phyloP scores from a whole-genome alignment of 805 yeast species.

The Monosporozyma servazzii region DNA sequence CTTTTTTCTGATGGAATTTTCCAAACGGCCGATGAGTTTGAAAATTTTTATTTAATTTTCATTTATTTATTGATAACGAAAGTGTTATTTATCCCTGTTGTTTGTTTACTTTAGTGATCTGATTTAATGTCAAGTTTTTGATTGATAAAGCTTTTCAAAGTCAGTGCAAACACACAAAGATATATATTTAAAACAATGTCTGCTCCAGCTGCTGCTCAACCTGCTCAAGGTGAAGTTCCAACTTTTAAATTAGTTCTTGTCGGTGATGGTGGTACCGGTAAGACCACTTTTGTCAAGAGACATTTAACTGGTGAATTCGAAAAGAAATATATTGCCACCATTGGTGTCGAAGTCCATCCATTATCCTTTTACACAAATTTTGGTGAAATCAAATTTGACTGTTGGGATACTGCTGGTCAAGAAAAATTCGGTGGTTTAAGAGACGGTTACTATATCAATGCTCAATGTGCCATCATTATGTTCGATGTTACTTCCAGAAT shows the following conservation, averaged over 20 bases:
- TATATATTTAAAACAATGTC: constrained; percentile 5
- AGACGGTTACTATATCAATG: constrained; percentile 99
- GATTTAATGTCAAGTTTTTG: neutral
- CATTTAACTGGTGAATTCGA: constrained; percentile 99
- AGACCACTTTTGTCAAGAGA: constrained; percentile 99
- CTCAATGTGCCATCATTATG: constrained; percentile 99
- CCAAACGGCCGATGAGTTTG: neutral
- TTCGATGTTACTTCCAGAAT: constrained; percentile 99
- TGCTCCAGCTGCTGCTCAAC: constrained; percentile 7
- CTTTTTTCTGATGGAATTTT: neutral
- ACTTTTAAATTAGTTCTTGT: constrained; percentile 96
- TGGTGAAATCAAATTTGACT: constrained; percentile 98
- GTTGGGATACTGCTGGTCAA: constrained; percentile 99
- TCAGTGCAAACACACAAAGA: neutral
- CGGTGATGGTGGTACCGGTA: constrained; percentile 99
- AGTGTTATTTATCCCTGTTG: neutral
- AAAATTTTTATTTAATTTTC: neutral
- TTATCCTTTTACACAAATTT: constrained; percentile 95
- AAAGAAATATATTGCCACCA: constrained; percentile 96
- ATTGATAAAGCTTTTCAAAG: neutral
- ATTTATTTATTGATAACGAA: neutral
- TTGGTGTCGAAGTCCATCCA: constrained; percentile 99
- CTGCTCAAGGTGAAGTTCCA: constrained; percentile 54
- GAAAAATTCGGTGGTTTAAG: constrained; percentile 99
- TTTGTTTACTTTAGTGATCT: neutral